Evolutionary conservation across 106 monocot species (phyloP), one percentile per base, ranked within the genome.

Genomic region (Gastrodia elata): DNA sequence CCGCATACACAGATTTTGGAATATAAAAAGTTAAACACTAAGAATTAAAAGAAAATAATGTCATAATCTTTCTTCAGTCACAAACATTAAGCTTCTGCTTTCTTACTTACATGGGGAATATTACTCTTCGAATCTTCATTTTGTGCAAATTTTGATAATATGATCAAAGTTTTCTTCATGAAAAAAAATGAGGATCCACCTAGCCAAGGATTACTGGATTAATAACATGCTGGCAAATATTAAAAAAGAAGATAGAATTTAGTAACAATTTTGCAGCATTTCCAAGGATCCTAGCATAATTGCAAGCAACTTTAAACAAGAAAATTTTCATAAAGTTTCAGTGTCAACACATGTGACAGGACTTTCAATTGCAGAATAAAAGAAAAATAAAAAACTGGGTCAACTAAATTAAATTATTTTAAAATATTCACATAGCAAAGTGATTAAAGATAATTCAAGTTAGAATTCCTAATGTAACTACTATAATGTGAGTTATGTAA

Each of bases 151-250:
- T 79, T 49, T 74, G 87, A 74, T 57, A 90, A 78, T 61, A 71
- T 84, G 33, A 88, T 77, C n/a, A 88, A 16, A 74, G 86, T 75
- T n/a, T 81, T 79, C 83, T 83, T 94, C 87, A 86, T 94, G 70
- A 82, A 90, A 27, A 77, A 39, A 76, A 57, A 80, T 39, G 94
- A 84, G 25, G 2, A 58, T 39, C 78, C 76, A 65, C 89, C 94
- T 94, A 57, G 70, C 75, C 25, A 70, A 25, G 34, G 44, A 4
- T 42, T 34, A 76, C 1, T 56, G 35, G 18, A 64, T 27, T 24
- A 38, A 33, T 1, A 3, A 27, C 9, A 37, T 33, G 10, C 20
- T 15, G 6, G 5, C 2, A n/a, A 30, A n/a, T 18, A 67, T 25
- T 38, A 36, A 39, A 30, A 7, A 39, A 70, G 18, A 76, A 43